Conservation (phyloP, 257 asterid genomes). For the Salvia hispanica region DNA sequence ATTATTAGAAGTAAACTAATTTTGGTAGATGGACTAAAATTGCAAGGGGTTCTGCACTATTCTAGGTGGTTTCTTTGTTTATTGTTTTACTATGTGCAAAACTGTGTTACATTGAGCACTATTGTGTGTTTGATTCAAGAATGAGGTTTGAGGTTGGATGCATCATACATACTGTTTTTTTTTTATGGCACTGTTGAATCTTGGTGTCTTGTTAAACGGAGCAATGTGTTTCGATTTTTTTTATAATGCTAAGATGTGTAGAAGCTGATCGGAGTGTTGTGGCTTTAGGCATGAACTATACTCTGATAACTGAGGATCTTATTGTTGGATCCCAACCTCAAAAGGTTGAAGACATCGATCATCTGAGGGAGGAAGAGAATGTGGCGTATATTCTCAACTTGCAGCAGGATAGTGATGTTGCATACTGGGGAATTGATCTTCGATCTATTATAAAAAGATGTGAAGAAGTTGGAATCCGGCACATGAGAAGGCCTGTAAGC, state of each 20-base stretch:
- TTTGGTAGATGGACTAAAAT: too few relatives aligned
- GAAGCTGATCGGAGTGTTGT: constrained; percentile 27
- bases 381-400: constrained; percentile 80
- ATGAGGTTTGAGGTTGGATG: not conserved
- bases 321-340: constrained; percentile 97
- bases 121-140: not conserved
- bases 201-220: not conserved
- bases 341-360: constrained; percentile 78
- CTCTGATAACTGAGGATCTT: constrained; percentile 75
- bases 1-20: too few relatives aligned
- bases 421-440: constrained; percentile 82
- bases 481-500: constrained; percentile 98
- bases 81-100: not conserved
- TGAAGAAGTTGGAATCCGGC: constrained; percentile 62
- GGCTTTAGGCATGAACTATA: constrained; percentile 87
- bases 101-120: not conserved
- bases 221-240: constrained; percentile 1
- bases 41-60: not conserved
- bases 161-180: not conserved
- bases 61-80: not conserved
- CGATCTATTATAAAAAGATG: constrained; percentile 63
- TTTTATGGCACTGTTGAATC: not conserved
- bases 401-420: constrained; percentile 87
- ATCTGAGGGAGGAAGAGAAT: constrained; percentile 67
- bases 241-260: constrained; percentile 12